Conservation (phyloP, 129 eudicot genomes). For the Logfia minima region DNA sequence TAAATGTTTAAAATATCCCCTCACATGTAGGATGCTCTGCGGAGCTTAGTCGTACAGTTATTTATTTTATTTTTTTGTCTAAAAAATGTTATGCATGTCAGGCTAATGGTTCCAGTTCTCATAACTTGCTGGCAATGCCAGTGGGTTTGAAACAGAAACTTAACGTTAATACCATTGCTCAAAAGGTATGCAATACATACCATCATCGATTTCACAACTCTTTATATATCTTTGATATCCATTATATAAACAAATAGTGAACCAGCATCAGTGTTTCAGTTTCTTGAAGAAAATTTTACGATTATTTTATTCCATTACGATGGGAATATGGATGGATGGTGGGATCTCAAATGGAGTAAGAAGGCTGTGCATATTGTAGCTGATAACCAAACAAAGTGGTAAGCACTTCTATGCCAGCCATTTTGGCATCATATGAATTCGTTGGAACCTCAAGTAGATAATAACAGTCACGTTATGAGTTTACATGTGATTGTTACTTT, state of each 20-base stretch:
- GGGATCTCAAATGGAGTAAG: slow-evolving; percentile 83
- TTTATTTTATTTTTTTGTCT: not conserved
- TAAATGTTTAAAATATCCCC: slow-evolving; percentile 3
- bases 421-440: not conserved
- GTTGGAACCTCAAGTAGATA: not conserved
- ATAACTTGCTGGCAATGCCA: slow-evolving; percentile 80
- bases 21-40: slow-evolving; percentile 1
- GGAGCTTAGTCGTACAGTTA: not conserved
- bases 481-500: slow-evolving; percentile 3
- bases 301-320: slow-evolving; percentile 86
- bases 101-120: slow-evolving; percentile 45
- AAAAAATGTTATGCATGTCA: slow-evolving; percentile 20
- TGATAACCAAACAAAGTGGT: slow-evolving; percentile 96
- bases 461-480: slow-evolving; percentile 9
- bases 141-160: slow-evolving; percentile 76
- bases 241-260: slow-evolving; percentile 15
- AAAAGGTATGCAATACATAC: slow-evolving; percentile 50
- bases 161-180: slow-evolving; percentile 67
- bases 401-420: slow-evolving; percentile 12
- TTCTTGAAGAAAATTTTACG: slow-evolving; percentile 90
- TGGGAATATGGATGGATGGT: slow-evolving; percentile 87
- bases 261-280: slow-evolving; percentile 56
- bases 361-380: slow-evolving; percentile 79
- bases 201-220: not conserved
- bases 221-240: slow-evolving; percentile 20